Conservation (phyloP, 2,329 filamentous ascomycete genomes). For the Alternaria sp. region DNA sequence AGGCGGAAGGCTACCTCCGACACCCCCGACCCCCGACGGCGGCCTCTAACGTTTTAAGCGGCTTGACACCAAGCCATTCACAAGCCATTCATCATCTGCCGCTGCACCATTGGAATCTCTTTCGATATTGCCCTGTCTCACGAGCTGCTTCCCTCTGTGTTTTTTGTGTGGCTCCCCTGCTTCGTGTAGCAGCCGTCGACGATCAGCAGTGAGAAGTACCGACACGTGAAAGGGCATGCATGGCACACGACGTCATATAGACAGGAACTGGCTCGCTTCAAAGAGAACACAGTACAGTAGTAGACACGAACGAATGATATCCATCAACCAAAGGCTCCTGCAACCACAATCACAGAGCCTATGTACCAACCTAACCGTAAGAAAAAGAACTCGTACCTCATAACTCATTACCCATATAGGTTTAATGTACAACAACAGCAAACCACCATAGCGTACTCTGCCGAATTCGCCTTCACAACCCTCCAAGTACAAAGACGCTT, state of each 20-base stretch:
- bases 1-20: conserved; percentile 23
- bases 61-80: conserved; percentile 9
- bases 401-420: background rate
- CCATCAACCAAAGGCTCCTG: background rate
- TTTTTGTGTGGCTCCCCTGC: background rate
- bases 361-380: too few relatives aligned
- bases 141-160: background rate
- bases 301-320: background rate
- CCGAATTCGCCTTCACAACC: too few relatives aligned
- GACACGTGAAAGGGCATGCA: too few relatives aligned
- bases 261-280: background rate
- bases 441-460: background rate
- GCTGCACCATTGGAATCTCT: conserved; percentile 2
- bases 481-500: background rate
- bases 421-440: background rate
- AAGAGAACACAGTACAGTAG: background rate
- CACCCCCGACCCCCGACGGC: conserved; percentile 12
- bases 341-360: background rate
- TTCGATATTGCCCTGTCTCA: conserved; percentile 12
- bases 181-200: too few relatives aligned
- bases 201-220: too few relatives aligned
- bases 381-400: background rate
- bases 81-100: conserved; percentile 2
- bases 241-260: background rate
- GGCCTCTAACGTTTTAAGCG: conserved; percentile 1